Conservation (phyloP, 495 filamentous ascomycete genomes). For the Aspergillus coremiiformis region DNA sequence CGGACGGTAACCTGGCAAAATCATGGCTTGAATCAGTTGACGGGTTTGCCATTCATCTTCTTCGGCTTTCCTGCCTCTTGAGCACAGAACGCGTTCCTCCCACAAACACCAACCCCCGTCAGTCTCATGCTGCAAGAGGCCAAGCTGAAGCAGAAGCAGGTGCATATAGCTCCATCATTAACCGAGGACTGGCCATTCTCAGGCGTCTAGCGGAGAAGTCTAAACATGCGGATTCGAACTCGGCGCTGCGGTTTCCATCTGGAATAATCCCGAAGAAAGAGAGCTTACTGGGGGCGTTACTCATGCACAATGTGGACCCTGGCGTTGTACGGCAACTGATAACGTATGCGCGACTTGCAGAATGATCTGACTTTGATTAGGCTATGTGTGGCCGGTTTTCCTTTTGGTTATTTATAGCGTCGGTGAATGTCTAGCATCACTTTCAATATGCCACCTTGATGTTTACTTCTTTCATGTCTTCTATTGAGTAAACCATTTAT, state of each 20-base stretch:
- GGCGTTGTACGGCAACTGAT: slow-evolving; percentile 65
- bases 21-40: slow-evolving; percentile 80
- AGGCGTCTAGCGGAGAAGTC: slow-evolving; percentile 65
- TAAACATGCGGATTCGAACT: slow-evolving; percentile 49
- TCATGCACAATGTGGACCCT: slow-evolving; percentile 52
- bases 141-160: slow-evolving; percentile 38
- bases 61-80: slow-evolving; percentile 61
- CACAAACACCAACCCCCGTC: slow-evolving; percentile 24
- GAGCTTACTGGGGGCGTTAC: slow-evolving; percentile 59
- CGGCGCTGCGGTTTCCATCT: slow-evolving; percentile 45
- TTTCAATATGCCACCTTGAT: slow-evolving; percentile 20
- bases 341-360: slow-evolving; percentile 59
- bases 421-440: slow-evolving; percentile 9
- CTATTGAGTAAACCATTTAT: slow-evolving; percentile 19
- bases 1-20: slow-evolving; percentile 64
- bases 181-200: slow-evolving; percentile 62
- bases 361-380: slow-evolving; percentile 18
- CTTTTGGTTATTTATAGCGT: slow-evolving; percentile 19
- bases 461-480: slow-evolving; percentile 27
- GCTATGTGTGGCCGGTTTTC: slow-evolving; percentile 13
- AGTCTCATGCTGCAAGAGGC: slow-evolving; percentile 22
- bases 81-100: slow-evolving; percentile 50
- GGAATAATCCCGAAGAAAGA: slow-evolving; percentile 63
- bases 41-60: slow-evolving; percentile 73
- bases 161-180: slow-evolving; percentile 52